A percentile compares a stretch with the other conserved stretches of the same genome.
These are phyloP conservation scores for Cutaneotrichosporon dermatis DNA, from an alignment of 1,284 basidiomycete genomes.

Conservation along the genomic window DNA sequence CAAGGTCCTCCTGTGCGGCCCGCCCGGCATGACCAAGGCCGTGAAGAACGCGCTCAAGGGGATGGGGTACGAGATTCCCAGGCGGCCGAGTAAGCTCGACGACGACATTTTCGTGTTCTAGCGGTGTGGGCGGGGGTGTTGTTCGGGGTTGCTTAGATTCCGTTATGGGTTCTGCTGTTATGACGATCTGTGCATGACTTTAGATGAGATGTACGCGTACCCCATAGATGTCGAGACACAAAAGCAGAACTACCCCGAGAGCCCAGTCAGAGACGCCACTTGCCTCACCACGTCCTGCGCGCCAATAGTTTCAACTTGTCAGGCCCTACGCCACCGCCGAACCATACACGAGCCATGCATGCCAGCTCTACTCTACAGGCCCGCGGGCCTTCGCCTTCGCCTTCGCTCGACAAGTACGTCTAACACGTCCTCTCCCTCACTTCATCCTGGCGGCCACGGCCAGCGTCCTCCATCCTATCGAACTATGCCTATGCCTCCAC, in stretches of 20 bases:
- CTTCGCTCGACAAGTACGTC: no score
- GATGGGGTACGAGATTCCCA: constrained; percentile 77
- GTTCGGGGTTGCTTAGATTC: no score
- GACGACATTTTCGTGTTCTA: constrained; percentile 65
- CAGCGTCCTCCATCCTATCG: neutral
- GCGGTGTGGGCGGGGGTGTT: neutral
- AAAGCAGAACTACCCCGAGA: no score
- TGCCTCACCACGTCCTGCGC: no score
- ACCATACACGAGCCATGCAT: neutral
- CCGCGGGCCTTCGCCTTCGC: no score
- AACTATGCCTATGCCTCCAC: constrained; percentile 15
- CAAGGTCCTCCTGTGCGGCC: constrained; percentile 83
- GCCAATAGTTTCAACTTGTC: no score
- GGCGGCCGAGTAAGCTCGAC: constrained; percentile 68
- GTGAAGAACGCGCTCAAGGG: constrained; percentile 72
- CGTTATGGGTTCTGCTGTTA: no score
- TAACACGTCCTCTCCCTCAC: neutral
- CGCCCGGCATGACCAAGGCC: constrained; percentile 91
- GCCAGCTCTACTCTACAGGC: neutral
- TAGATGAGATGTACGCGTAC: no score
- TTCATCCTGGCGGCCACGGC: neutral
- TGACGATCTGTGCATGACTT: no score
- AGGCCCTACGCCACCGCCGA: no score
- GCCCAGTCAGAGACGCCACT: no score
- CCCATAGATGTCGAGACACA: no score